Percentiles rank a stretch among this genome's conserved stretches.
These are phyloP conservation scores for Pulveroboletus ravenelii DNA, from an alignment of 768 basidiomycete species.

Conservation along the genomic window DNA sequence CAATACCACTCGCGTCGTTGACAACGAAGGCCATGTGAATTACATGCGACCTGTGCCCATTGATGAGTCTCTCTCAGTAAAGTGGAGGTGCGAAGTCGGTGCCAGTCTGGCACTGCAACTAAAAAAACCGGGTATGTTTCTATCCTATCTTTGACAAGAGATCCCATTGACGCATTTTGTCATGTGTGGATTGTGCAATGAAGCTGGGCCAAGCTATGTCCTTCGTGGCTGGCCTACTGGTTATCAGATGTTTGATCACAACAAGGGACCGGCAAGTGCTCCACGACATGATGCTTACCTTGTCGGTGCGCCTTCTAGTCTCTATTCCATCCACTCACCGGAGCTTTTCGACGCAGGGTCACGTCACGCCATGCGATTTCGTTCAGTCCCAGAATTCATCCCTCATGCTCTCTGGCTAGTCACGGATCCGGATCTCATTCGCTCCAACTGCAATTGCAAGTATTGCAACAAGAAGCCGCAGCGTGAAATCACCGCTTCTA, in stretches of 20 bases:
- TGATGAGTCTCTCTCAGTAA: constrained; percentile 47
- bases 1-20: constrained; percentile 50
- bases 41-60: constrained; percentile 54
- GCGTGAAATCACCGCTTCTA: constrained; percentile 59
- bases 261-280: constrained; percentile 51
- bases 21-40: constrained; percentile 63
- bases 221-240: constrained; percentile 60
- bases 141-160: background rate
- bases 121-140: constrained; percentile 46
- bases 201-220: constrained; percentile 47
- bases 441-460: constrained; percentile 62
- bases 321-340: background rate
- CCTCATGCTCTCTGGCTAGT: constrained; percentile 82
- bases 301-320: constrained; percentile 45
- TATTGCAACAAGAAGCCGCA: constrained; percentile 72
- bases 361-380: constrained; percentile 47
- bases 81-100: constrained; percentile 52
- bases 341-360: constrained; percentile 33
- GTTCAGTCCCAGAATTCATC: constrained; percentile 80
- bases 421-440: constrained; percentile 44
- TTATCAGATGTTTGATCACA: constrained; percentile 72
- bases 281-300: constrained; percentile 78
- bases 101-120: constrained; percentile 39
- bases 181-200: background rate
- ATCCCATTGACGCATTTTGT: background rate